These are phyloP conservation scores for Anthostomella pinea DNA, from an alignment of 2,329 filamentous ascomycete species.

Conservation along the genomic window DNA sequence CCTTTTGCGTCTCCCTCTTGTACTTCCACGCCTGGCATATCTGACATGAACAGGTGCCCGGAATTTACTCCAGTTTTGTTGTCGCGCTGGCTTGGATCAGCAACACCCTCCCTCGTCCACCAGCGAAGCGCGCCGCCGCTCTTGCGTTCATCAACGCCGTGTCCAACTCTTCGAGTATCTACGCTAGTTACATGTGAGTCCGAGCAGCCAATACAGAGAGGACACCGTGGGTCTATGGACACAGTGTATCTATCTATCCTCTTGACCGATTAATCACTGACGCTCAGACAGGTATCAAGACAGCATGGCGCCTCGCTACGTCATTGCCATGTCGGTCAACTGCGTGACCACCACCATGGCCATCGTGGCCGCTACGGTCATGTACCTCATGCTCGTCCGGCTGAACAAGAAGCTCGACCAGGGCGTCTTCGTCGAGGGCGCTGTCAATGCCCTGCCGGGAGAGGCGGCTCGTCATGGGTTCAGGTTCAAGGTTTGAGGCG, in stretches of 20 bases:
- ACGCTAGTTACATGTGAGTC: conserved; percentile 41
- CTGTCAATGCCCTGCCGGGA: conserved; percentile 54
- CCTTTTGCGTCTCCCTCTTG: background rate
- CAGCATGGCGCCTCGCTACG: conserved; percentile 39
- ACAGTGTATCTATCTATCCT: too few relatives aligned
- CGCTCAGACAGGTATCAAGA: conserved; percentile 62
- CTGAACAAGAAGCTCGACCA: conserved; percentile 69
- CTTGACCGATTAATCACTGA: too few relatives aligned
- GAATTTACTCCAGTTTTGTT: conserved; percentile 64
- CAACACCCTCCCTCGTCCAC: conserved; percentile 71
- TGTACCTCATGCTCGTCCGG: conserved; percentile 61
- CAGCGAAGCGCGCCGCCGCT: conserved; percentile 67
- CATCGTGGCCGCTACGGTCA: conserved; percentile 58
- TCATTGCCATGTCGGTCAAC: conserved; percentile 66
- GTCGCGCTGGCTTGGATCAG: conserved; percentile 72
- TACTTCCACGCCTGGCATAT: background rate
- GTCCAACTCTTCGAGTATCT: conserved; percentile 67
- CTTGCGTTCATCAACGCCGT: conserved; percentile 75
- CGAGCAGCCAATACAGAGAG: too few relatives aligned
- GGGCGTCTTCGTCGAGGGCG: conserved; percentile 55
- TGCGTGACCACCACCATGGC: conserved; percentile 62
- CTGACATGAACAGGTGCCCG: conserved; percentile 40
- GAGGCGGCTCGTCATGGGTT: conserved; percentile 60
- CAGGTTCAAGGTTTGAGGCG: conserved; percentile 60
- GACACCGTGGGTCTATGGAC: too few relatives aligned